Base-by-base conservation (phyloP, 1,284 basidiomycete genomes). In the Trichosporon coremiiforme region DNA sequence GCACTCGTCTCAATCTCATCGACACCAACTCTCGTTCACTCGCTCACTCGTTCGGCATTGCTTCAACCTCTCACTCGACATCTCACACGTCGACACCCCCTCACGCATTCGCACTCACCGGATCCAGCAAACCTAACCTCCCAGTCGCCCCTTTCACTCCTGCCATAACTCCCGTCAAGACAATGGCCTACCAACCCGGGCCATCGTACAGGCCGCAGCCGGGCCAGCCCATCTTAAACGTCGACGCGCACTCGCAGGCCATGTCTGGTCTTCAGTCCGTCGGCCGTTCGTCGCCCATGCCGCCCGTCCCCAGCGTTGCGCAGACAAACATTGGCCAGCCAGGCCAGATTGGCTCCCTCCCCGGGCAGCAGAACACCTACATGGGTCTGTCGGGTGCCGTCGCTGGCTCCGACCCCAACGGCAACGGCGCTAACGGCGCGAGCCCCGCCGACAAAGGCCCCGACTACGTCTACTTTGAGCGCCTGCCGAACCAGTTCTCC, bases 391-490 rank as follows among this genome's bases (percentile, higher is more conserved):
- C 29, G 29, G 57, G 57, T 25, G 57, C 57, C 31, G 57, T 60
- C 57, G n/a, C 29, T 31, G 57, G 57, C 31, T 33, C 57, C 29
- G 57, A 20, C 53, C 22, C 29, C 60, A 67, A 50, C 38, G 64
- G 53, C 64, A 60, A 20, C 64, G 47, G 67, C 65, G 50, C 41
- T n/a, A 64, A 55, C 50, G 60, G 50, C 17, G 35, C 10, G 10
- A 38, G 62, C 62, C 20, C 68, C 15, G 13, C 66, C 35, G 84
- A 85, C 41, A 85, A 85, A 71, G 86, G 85, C 20, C 83, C 85
- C 29, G 90, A 92, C 85, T 93, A 99, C 85, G 95, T 98, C 77
- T 98, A 96, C 86, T 99, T 98, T 85, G 92, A 97, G 82, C 88
- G 96, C 67, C 90, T 90, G 67, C 92, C 92, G 1, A 85, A 87